Evolutionary conservation across 1,284 basidiomycete genomes (phyloP).

Genomic region (Marasmius tenuissimus): DNA sequence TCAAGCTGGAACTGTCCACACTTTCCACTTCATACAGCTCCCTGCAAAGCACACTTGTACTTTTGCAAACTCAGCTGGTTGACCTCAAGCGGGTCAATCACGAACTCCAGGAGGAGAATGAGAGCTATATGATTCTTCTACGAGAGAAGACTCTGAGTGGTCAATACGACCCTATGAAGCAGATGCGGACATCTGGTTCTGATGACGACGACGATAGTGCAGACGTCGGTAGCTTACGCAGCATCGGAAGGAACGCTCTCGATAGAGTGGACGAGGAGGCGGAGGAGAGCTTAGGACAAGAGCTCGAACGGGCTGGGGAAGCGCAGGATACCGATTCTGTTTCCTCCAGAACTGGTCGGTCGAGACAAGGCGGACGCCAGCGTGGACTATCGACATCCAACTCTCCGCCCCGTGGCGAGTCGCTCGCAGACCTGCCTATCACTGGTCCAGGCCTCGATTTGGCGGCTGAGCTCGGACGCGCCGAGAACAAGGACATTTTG

Average conservation of each 20-base stretch:
- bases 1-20: slow-evolving; percentile 76
- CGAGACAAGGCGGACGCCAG: slow-evolving; percentile 50
- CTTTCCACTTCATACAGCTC: slow-evolving; percentile 79
- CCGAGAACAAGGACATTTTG: slow-evolving; percentile 77
- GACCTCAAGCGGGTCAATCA: slow-evolving; percentile 81
- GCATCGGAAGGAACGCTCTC: slow-evolving; percentile 52
- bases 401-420: slow-evolving; percentile 64
- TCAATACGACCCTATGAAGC: slow-evolving; percentile 72
- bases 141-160: slow-evolving; percentile 88
- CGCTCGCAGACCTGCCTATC: slow-evolving; percentile 77
- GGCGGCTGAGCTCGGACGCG: slow-evolving; percentile 86
- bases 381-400: slow-evolving; percentile 50
- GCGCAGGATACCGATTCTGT: slow-evolving; percentile 37
- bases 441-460: slow-evolving; percentile 86
- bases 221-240: slow-evolving; percentile 54
- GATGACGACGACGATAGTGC: slow-evolving; percentile 53
- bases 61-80: slow-evolving; percentile 73
- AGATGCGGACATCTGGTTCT: slow-evolving; percentile 56
- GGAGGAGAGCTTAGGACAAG: slow-evolving; percentile 34
- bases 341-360: slow-evolving; percentile 35
- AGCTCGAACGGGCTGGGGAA: slow-evolving; percentile 37
- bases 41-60: slow-evolving; percentile 72
- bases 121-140: slow-evolving; percentile 90
- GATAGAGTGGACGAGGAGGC: slow-evolving; percentile 60
- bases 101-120: slow-evolving; percentile 88